Percentiles rank a stretch among this genome's conserved stretches.
These are phyloP conservation scores for Cytauxzoon felis DNA, from an alignment of 169 alveolate genomes.

Conservation along the genomic window DNA sequence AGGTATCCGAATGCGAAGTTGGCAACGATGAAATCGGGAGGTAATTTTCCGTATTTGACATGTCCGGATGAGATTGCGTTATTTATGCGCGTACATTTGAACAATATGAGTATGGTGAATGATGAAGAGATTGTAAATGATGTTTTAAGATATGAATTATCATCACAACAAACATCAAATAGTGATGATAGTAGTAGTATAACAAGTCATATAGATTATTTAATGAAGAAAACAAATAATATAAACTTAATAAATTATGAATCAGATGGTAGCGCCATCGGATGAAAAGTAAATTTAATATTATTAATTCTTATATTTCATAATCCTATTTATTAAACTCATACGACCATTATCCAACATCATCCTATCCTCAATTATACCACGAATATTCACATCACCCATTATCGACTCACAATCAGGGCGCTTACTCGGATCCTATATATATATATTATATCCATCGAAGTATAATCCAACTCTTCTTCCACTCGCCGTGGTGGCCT, in stretches of 20 bases:
- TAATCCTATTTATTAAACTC: slow-evolving; percentile 4
- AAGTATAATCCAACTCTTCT: no score
- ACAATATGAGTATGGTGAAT: slow-evolving; percentile 16
- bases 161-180: no score
- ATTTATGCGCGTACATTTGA: slow-evolving; percentile 66
- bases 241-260: no score
- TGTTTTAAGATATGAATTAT: no score
- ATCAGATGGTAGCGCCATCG: slow-evolving; percentile 10
- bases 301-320: background rate
- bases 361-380: background rate
- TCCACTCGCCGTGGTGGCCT: no score
- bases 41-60: slow-evolving; percentile 69
- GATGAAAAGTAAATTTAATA: background rate
- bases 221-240: no score
- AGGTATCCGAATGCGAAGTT: slow-evolving; percentile 64
- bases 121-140: background rate
- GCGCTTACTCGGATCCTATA: slow-evolving; percentile 3
- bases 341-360: slow-evolving; percentile 9
- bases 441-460: no score
- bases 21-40: slow-evolving; percentile 68
- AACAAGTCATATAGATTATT: no score
- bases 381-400: background rate
- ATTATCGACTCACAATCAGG: slow-evolving; percentile 48
- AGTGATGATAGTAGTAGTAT: no score
- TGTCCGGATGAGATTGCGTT: slow-evolving; percentile 67